Evolutionary conservation across 257 asterid genomes (phyloP).

Genomic region (Nicotiana noctiflora): DNA sequence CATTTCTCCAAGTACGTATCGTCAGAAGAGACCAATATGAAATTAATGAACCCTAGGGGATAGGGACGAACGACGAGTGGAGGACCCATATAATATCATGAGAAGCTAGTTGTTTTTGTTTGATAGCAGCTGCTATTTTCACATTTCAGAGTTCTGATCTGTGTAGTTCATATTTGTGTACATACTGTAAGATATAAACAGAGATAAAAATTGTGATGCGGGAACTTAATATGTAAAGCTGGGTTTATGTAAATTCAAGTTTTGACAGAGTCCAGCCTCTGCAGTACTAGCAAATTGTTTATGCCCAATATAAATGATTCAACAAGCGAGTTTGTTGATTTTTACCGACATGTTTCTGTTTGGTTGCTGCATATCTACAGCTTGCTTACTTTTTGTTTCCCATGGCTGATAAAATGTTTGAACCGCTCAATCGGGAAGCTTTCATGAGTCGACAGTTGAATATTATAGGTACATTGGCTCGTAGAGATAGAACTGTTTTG

Average conservation of each 20-base stretch:
- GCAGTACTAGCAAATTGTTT: neutral
- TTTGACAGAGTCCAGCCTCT: constrained; percentile 18
- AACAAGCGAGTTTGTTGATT: neutral
- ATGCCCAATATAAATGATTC: neutral
- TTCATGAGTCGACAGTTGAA: neutral
- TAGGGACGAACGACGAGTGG: constrained; percentile 14
- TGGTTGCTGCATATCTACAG: too few species aligned
- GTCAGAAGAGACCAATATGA: neutral
- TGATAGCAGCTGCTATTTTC: constrained; percentile 27
- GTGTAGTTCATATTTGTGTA: constrained; percentile 30
- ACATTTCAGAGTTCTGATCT: constrained; percentile 13
- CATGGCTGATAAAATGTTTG: neutral
- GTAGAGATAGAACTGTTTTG: neutral
- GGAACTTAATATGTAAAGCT: constrained; percentile 28
- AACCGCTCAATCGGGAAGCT: neutral
- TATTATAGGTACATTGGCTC: too few species aligned
- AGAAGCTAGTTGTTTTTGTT: constrained; percentile 16
- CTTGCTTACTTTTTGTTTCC: neutral
- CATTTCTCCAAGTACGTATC: neutral
- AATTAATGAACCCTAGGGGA: neutral
- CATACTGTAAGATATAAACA: constrained; percentile 30
- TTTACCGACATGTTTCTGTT: neutral
- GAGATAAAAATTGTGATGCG: constrained; percentile 24
- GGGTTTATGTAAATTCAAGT: constrained; percentile 37
- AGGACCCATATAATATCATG: neutral